Percentiles rank a stretch among this genome's conserved stretches.
Conservation (phyloP, 1,284 basidiomycete genomes). For the Marasmius tenuissimus region DNA sequence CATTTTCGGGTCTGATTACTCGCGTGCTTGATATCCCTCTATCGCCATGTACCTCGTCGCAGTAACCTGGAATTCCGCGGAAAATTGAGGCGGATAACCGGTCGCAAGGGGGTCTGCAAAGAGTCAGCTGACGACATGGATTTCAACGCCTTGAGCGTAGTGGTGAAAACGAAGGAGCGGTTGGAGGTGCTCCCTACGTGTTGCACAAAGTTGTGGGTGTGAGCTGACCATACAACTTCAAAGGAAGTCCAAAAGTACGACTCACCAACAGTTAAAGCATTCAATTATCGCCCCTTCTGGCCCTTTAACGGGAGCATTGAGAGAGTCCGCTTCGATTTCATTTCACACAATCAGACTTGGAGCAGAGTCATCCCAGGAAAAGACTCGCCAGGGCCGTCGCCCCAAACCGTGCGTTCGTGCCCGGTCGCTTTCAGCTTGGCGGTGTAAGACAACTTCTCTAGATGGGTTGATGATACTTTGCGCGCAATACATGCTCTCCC, state of each 20-base stretch:
- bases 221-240: too few relatives aligned
- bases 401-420: conserved; percentile 20
- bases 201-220: background rate
- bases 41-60: conserved; percentile 13
- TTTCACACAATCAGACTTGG: background rate
- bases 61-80: conserved; percentile 13
- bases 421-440: conserved; percentile 21
- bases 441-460: conserved; percentile 16
- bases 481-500: conserved; percentile 19
- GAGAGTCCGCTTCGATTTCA: conserved; percentile 10
- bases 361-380: background rate
- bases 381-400: conserved; percentile 18
- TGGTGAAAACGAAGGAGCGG: conserved; percentile 17
- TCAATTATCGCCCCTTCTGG: conserved; percentile 14
- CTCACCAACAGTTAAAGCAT: conserved; percentile 18
- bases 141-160: conserved; percentile 16
- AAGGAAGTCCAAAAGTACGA: background rate
- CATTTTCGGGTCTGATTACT: conserved; percentile 13
- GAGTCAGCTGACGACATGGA: conserved; percentile 20
- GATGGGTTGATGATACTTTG: conserved; percentile 16
- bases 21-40: conserved; percentile 19
- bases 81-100: conserved; percentile 6
- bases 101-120: conserved; percentile 6
- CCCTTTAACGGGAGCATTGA: conserved; percentile 15
- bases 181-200: conserved; percentile 18